These are phyloP conservation scores for Rhodomyrtus psidioides DNA, from an alignment of 441 rosid genomes.

Conservation along the genomic window DNA sequence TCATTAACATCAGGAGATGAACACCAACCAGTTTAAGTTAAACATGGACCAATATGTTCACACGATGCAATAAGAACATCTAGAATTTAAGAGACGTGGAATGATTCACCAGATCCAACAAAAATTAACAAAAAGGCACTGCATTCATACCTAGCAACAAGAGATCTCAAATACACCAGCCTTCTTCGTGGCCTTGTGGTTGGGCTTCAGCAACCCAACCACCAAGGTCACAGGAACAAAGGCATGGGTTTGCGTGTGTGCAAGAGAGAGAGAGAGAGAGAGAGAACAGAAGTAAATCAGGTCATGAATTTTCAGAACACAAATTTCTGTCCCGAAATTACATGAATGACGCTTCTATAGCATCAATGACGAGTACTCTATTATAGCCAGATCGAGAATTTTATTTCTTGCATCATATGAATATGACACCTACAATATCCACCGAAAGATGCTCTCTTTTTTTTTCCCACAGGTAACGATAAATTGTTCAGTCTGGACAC, in stretches of 20 bases:
- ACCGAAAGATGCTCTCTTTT: background rate
- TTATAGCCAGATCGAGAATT: background rate
- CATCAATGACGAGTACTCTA: background rate
- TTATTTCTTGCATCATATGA: background rate
- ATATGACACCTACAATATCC: background rate
- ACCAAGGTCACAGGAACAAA: background rate
- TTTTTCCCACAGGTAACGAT: background rate
- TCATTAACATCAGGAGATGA: background rate
- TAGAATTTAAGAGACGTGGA: background rate
- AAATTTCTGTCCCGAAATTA: background rate
- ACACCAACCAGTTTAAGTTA: background rate
- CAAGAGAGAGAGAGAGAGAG: background rate
- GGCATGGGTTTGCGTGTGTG: background rate
- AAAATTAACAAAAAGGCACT: background rate
- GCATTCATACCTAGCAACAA: background rate
- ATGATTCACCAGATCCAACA: background rate
- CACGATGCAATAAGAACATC: background rate
- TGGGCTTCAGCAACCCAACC: background rate
- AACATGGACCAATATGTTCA: background rate
- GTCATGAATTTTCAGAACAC: background rate
- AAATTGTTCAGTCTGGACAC: background rate
- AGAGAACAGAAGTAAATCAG: background rate
- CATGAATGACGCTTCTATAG: background rate
- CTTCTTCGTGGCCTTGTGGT: background rate
- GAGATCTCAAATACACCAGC: background rate